Conservation (phyloP, 2,329 filamentous ascomycete species). For the Zymoseptoria brevis region DNA sequence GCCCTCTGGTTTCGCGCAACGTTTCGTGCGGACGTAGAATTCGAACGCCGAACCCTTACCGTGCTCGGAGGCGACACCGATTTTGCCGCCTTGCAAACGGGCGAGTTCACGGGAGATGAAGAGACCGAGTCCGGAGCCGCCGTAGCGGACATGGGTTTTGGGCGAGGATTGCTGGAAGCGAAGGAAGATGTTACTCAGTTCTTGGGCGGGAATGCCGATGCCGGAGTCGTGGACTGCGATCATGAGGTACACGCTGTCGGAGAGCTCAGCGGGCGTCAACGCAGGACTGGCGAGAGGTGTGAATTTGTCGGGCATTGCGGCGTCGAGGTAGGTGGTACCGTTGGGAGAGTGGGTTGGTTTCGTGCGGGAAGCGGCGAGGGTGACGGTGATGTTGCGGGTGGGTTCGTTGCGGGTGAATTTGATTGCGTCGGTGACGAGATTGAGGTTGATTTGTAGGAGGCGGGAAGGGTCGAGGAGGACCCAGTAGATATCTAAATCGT, state of each 20-base stretch:
- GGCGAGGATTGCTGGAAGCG: constrained; percentile 57
- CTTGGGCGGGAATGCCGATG: constrained; percentile 38
- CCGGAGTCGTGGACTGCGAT: constrained; percentile 71
- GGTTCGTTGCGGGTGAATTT: constrained; percentile 19
- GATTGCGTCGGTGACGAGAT: constrained; percentile 1
- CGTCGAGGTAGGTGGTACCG: neutral
- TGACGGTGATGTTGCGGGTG: constrained; percentile 28
- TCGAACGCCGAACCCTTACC: constrained; percentile 63
- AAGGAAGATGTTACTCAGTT: neutral
- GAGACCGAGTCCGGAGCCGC: constrained; percentile 56
- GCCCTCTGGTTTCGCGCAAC: constrained; percentile 29
- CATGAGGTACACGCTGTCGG: constrained; percentile 46
- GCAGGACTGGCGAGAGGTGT: constrained; percentile 42
- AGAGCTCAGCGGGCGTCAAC: neutral
- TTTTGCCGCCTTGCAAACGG: constrained; percentile 60
- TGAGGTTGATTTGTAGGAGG: constrained; percentile 19
- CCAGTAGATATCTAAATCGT: constrained; percentile 10
- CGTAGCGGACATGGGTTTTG: constrained; percentile 45
- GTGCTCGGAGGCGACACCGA: constrained; percentile 53
- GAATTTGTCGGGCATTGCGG: neutral
- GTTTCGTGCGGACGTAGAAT: constrained; percentile 63
- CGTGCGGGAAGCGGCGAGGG: neutral
- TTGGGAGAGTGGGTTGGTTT: neutral
- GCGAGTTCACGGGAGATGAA: constrained; percentile 61
- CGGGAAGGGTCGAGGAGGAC: constrained; percentile 17